Conservation (phyloP, 108 stramenopile genomes). For the Fistulifera solaris region DNA sequence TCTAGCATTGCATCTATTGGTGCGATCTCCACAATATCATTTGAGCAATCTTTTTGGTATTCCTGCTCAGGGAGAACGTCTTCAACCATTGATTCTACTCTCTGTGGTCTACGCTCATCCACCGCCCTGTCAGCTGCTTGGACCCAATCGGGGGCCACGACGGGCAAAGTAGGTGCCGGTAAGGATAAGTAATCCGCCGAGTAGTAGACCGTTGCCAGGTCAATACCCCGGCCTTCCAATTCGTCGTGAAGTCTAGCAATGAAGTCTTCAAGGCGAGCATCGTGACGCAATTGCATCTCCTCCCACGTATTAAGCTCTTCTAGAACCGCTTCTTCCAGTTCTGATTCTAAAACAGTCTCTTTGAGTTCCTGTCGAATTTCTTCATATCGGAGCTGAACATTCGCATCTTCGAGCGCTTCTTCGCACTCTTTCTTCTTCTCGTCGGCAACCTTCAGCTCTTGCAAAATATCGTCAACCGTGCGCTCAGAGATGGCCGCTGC, state of each 20-base stretch:
- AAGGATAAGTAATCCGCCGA: background rate
- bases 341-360: background rate
- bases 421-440: background rate
- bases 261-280: background rate
- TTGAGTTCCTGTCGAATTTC: background rate
- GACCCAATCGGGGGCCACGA: background rate
- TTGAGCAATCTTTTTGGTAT: no score
- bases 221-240: background rate
- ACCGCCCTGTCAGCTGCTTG: background rate
- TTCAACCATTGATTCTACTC: background rate
- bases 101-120: background rate
- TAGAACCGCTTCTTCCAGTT: background rate
- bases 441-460: conserved; percentile 1
- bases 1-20: no score
- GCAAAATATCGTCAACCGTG: background rate
- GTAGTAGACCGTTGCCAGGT: background rate
- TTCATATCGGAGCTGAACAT: background rate
- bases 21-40: no score
- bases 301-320: background rate
- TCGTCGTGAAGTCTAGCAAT: conserved; percentile 3
- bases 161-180: background rate
- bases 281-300: background rate
- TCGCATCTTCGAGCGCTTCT: background rate
- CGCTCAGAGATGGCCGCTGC: background rate
- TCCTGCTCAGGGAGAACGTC: background rate